These are phyloP conservation scores for Lophiotrema nucula DNA, from an alignment of 495 filamentous ascomycete species.

Conservation along the genomic window DNA sequence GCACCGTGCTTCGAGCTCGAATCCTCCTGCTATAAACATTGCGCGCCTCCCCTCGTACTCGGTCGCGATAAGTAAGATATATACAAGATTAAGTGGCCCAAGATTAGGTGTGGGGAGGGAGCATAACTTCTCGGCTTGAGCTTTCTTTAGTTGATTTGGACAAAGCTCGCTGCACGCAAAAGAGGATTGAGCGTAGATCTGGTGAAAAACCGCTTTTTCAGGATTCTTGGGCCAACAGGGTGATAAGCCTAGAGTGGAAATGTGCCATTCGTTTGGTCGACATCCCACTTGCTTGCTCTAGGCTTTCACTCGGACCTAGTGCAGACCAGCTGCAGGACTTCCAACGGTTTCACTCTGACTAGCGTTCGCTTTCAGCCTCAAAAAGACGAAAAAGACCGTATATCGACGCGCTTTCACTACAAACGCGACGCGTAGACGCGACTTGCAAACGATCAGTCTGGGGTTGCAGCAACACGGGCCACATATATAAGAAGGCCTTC, in stretches of 20 bases:
- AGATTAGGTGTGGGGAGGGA: background rate
- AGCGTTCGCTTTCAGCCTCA: background rate
- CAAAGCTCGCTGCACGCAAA: background rate
- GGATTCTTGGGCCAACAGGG: background rate
- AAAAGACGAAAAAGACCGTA: background rate
- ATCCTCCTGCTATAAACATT: background rate
- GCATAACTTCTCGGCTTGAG: conserved; percentile 22
- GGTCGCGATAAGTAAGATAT: background rate
- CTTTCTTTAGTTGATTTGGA: conserved; percentile 4
- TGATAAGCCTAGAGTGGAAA: background rate
- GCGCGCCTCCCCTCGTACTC: background rate
- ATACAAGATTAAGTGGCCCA: background rate
- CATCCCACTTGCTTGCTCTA: background rate
- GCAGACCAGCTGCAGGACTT: background rate
- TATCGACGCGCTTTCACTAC: background rate
- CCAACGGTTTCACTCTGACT: background rate
- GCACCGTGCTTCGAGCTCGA: background rate
- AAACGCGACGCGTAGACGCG: no score
- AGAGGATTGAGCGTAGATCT: background rate
- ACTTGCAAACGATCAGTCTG: no score
- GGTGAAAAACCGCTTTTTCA: background rate
- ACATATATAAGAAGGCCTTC: no score
- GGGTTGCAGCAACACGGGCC: no score
- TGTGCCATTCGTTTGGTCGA: conserved; percentile 29
- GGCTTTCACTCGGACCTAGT: background rate